These are phyloP conservation scores for Heteromeles arbutifolia DNA, from an alignment of 306 rosid species.

Conservation along the genomic window DNA sequence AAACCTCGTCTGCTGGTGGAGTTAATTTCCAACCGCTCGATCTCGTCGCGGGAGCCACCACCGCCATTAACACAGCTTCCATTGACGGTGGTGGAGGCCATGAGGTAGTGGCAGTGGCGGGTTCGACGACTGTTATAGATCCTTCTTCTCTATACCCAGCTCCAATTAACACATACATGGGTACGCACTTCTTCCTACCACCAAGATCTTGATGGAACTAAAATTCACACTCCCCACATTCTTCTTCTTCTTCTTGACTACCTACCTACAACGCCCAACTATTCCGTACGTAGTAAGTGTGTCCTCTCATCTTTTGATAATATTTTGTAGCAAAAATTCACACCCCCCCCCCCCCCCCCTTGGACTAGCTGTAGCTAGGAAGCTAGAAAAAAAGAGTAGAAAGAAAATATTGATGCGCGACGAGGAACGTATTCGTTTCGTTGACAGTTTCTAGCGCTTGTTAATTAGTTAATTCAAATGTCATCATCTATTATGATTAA, in stretches of 20 bases:
- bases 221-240: neutral
- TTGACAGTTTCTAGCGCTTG: neutral
- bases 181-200: slow-evolving; percentile 99
- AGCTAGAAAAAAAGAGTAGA: neutral
- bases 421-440: neutral
- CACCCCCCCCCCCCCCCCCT: slow-evolving; percentile 5
- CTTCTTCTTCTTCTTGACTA: slow-evolving; percentile 4
- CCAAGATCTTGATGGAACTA: slow-evolving; percentile 70
- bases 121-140: slow-evolving; percentile 37
- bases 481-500: neutral
- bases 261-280: neutral
- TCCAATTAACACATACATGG: slow-evolving; percentile 69
- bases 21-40: slow-evolving; percentile 44
- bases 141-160: slow-evolving; percentile 59
- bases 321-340: neutral
- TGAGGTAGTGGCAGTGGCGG: slow-evolving; percentile 20
- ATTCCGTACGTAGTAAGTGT: neutral
- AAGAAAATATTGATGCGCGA: neutral
- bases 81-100: slow-evolving; percentile 11
- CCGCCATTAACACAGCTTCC: neutral
- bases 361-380: neutral
- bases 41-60: slow-evolving; percentile 26
- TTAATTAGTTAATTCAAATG: slow-evolving; percentile 3
- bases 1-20: slow-evolving; percentile 48
- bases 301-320: neutral